A percentile compares a stretch with the other conserved stretches of the same genome.
These are phyloP conservation scores for Euryodendron excelsum DNA, from an alignment of 148 eudicot species.

Conservation along the genomic window DNA sequence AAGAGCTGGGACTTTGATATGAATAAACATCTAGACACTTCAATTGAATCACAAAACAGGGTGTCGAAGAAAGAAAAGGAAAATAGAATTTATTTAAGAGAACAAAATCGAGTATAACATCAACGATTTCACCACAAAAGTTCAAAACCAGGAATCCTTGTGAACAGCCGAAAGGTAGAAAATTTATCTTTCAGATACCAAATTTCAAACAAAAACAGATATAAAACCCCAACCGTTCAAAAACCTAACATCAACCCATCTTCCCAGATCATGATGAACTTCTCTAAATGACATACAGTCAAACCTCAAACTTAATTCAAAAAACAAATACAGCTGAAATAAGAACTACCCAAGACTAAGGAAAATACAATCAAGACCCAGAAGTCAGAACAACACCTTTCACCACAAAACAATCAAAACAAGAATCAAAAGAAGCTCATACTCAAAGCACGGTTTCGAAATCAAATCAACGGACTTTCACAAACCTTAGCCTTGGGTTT, in stretches of 20 bases:
- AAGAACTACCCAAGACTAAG: not conserved
- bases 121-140: too few species aligned
- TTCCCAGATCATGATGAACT: not conserved
- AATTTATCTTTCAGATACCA: not conserved
- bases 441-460: not conserved
- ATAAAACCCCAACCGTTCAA: not conserved
- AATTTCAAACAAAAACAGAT: not conserved
- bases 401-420: not conserved
- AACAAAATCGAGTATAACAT: too few species aligned
- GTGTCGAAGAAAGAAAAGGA: too few species aligned
- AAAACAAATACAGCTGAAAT: not conserved
- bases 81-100: too few species aligned
- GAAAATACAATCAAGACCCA: not conserved
- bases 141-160: too few species aligned
- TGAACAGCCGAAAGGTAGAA: not conserved
- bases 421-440: not conserved
- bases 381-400: not conserved
- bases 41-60: not conserved
- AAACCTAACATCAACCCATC: not conserved
- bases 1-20: not conserved
- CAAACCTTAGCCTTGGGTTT: not conserved
- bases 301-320: not conserved
- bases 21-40: not conserved
- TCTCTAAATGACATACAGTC: not conserved
- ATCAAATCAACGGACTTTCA: constrained; percentile 1